Evolutionary conservation across 768 basidiomycete genomes (phyloP).

Genomic region (Brasilioporus rufonigricans): DNA sequence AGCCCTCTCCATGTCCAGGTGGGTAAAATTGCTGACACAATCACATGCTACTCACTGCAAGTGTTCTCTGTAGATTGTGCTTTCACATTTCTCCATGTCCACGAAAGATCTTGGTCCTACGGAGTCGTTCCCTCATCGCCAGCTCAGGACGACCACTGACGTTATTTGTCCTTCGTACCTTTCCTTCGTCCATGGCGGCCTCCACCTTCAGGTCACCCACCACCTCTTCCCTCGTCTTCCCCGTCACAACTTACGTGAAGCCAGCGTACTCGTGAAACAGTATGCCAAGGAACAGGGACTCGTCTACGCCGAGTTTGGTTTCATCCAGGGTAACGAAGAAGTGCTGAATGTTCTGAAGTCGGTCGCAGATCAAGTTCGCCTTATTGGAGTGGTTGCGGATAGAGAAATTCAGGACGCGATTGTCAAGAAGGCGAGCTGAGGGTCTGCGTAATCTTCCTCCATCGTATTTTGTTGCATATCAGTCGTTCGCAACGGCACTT

Average conservation of each 20-base stretch:
- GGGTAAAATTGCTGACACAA: slow-evolving; percentile 19
- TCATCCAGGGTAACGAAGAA: slow-evolving; percentile 79
- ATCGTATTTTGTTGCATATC: neutral
- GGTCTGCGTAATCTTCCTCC: neutral
- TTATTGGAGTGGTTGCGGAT: slow-evolving; percentile 80
- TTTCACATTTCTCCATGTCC: slow-evolving; percentile 96
- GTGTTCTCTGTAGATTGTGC: slow-evolving; percentile 63
- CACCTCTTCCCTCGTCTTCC: slow-evolving; percentile 96
- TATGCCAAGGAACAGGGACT: slow-evolving; percentile 85
- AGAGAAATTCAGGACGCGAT: slow-evolving; percentile 67
- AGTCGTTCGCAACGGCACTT: neutral
- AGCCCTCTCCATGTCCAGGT: slow-evolving; percentile 96
- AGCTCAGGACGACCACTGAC: slow-evolving; percentile 96
- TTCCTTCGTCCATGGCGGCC: slow-evolving; percentile 93
- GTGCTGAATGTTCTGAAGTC: slow-evolving; percentile 78
- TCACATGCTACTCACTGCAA: slow-evolving; percentile 4
- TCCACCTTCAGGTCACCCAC: slow-evolving; percentile 96
- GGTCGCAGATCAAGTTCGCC: slow-evolving; percentile 85
- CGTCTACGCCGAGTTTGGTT: slow-evolving; percentile 89
- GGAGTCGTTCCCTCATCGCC: slow-evolving; percentile 92
- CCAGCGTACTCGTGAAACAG: slow-evolving; percentile 80
- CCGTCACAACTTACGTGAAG: slow-evolving; percentile 84
- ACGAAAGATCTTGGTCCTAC: slow-evolving; percentile 85
- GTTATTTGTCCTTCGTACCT: slow-evolving; percentile 83
- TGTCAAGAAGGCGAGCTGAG: slow-evolving; percentile 39